Evolutionary conservation across 2,329 filamentous ascomycete genomes (phyloP).

Genomic region (Aspergillus phoenicis): DNA sequence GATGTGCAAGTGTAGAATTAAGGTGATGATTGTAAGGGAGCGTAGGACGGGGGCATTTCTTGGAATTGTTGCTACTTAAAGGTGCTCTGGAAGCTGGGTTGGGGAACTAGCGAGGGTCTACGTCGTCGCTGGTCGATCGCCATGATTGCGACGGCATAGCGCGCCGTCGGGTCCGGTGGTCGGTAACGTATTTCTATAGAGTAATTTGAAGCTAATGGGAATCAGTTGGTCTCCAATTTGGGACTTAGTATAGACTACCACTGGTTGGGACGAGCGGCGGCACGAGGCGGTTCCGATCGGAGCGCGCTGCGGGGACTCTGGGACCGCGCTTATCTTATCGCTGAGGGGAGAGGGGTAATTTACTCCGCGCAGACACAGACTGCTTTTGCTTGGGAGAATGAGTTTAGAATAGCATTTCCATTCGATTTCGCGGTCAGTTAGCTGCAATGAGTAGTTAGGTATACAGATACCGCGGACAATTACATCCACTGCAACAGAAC

Average conservation of each 20-base stretch:
- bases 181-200: neutral
- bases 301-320: conserved; percentile 15
- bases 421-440: too few relatives aligned
- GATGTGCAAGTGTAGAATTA: neutral
- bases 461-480: too few relatives aligned
- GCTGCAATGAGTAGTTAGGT: too few relatives aligned
- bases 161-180: neutral
- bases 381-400: too few relatives aligned
- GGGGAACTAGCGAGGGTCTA: too few relatives aligned
- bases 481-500: too few relatives aligned
- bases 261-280: neutral
- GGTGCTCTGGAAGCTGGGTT: too few relatives aligned
- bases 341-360: neutral
- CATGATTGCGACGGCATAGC: neutral
- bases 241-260: neutral
- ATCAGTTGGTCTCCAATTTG: neutral
- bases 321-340: conserved; percentile 22
- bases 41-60: too few relatives aligned
- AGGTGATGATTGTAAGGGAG: neutral
- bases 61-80: too few relatives aligned
- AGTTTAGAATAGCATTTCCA: too few relatives aligned
- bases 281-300: neutral
- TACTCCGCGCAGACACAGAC: too few relatives aligned
- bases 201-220: neutral
- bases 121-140: neutral